Percentiles rank a stretch among this genome's conserved stretches.
Conservation (phyloP, 139 green algal genomes). For the Tetradesmus lagerheimii region DNA sequence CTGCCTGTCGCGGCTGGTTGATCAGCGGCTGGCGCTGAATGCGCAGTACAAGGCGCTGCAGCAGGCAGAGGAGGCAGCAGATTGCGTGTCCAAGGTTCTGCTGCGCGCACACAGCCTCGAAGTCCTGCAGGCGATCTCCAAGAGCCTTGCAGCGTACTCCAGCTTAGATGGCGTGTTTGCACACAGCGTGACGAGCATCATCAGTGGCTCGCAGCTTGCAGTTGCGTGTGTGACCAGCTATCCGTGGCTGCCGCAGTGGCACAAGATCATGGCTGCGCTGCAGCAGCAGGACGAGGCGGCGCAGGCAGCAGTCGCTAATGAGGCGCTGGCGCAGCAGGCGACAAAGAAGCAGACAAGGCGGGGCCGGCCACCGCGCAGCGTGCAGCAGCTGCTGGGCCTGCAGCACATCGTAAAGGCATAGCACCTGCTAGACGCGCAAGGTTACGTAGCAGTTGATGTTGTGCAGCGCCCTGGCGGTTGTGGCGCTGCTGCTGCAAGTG, state of each 20-base stretch:
- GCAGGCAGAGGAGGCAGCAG: conserved; percentile 8
- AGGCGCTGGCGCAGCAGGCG: not conserved
- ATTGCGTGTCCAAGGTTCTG: not conserved
- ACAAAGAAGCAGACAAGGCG: not conserved
- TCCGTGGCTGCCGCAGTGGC: conserved; percentile 33
- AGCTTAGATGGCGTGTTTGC: conserved; percentile 26
- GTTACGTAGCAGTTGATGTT: not conserved
- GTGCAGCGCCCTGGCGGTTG: not conserved
- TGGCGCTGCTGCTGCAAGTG: not conserved
- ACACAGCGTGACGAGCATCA: conserved; percentile 27
- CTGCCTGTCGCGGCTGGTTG: conserved; percentile 18
- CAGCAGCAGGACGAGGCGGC: conserved; percentile 2
- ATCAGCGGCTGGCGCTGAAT: conserved; percentile 8
- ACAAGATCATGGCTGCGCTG: conserved; percentile 14
- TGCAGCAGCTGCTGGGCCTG: not conserved
- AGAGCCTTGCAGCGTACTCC: conserved; percentile 24
- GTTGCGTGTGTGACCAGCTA: conserved; percentile 27
- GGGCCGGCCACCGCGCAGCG: not conserved
- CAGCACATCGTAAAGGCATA: not conserved
- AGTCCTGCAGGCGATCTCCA: conserved; percentile 22
- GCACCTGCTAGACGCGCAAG: not conserved
- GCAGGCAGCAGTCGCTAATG: not conserved
- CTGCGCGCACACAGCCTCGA: conserved; percentile 25
- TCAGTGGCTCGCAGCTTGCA: conserved; percentile 19
- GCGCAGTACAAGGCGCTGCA: conserved; percentile 35